Conservation (phyloP, 2,329 filamentous ascomycete genomes). For the Talaromyces sp. region DNA sequence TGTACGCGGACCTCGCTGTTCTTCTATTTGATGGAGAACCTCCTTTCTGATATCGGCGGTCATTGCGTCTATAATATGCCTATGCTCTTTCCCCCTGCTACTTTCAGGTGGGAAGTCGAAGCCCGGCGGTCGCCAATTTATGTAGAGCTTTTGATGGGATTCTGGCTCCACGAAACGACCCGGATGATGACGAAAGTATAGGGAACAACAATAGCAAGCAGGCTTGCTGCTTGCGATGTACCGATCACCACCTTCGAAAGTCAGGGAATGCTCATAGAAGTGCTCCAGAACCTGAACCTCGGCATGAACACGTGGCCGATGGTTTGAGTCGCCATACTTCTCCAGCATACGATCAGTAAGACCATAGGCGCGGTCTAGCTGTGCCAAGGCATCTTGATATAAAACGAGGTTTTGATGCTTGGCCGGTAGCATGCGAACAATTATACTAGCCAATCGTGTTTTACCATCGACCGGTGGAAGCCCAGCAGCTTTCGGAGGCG, state of each 20-base stretch:
- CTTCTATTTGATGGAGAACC: constrained; percentile 21
- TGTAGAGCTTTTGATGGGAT: constrained; percentile 26
- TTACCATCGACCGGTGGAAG: too few relatives aligned
- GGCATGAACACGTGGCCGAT: constrained; percentile 42
- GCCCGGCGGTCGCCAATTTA: constrained; percentile 27
- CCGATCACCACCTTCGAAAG: constrained; percentile 38
- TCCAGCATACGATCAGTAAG: too few relatives aligned
- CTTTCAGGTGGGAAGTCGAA: too few relatives aligned
- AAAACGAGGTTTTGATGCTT: too few relatives aligned
- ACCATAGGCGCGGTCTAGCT: too few relatives aligned
- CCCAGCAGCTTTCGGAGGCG: too few relatives aligned
- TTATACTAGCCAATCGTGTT: too few relatives aligned
- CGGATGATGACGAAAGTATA: constrained; percentile 28
- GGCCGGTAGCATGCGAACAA: too few relatives aligned
- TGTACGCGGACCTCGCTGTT: constrained; percentile 16
- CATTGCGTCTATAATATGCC: constrained; percentile 24
- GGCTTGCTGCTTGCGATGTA: constrained; percentile 51
- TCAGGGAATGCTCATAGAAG: constrained; percentile 32
- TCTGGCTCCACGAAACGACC: constrained; percentile 21
- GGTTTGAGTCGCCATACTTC: too few relatives aligned
- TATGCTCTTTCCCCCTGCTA: constrained; percentile 18
- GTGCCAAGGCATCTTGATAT: too few relatives aligned
- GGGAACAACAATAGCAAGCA: constrained; percentile 46
- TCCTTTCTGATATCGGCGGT: constrained; percentile 21
- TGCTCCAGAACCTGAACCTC: constrained; percentile 48